phyloP scores from a whole-genome alignment of 192 early-diverging fungal species.

The Umbelopsis isabellina region DNA sequence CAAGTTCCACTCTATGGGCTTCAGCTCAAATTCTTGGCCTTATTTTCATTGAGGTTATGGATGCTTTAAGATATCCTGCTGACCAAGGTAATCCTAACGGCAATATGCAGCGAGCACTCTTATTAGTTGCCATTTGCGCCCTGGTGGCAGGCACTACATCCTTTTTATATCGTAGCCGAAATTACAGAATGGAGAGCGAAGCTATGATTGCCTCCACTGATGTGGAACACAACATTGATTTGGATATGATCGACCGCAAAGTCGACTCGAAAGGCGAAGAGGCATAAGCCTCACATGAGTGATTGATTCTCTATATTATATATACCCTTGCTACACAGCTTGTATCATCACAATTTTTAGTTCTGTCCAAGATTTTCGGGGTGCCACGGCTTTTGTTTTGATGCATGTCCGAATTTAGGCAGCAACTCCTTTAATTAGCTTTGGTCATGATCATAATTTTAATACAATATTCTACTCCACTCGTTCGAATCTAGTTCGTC shows the following conservation, averaged over 20 bases:
- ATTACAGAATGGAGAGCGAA: conserved; percentile 39
- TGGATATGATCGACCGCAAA: background rate
- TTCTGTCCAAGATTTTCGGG: no score
- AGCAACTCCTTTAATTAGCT: no score
- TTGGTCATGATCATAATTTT: no score
- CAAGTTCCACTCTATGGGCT: conserved; percentile 41
- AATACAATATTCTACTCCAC: background rate
- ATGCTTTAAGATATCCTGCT: conserved; percentile 29
- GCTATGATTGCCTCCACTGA: background rate
- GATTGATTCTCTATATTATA: no score
- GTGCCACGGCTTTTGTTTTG: no score
- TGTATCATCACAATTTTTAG: no score
- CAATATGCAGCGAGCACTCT: conserved; percentile 30
- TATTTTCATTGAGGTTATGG: conserved; percentile 28
- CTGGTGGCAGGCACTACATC: conserved; percentile 16
- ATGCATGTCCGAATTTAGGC: no score
- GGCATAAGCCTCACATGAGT: background rate
- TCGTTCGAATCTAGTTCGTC: background rate
- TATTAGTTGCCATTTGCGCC: conserved; percentile 26
- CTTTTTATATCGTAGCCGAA: conserved; percentile 34
- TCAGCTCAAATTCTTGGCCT: conserved; percentile 34
- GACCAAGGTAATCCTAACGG: conserved; percentile 27
- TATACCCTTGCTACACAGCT: no score
- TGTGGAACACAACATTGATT: background rate
- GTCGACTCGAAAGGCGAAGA: background rate